Conservation (phyloP, 495 filamentous ascomycete genomes). For the Neurospora sp. region DNA sequence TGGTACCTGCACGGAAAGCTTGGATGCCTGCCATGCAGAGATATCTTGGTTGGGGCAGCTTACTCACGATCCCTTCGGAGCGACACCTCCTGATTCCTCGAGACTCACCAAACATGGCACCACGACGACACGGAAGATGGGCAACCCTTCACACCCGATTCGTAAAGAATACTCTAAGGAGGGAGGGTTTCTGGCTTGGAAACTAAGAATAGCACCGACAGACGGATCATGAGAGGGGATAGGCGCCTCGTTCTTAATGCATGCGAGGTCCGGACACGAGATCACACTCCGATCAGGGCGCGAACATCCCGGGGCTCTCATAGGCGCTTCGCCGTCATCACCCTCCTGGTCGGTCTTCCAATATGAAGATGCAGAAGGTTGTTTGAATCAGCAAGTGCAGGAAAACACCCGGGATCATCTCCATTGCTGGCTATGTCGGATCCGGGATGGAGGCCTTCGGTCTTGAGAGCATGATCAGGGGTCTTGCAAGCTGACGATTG, state of each 20-base stretch:
- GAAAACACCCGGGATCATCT: not conserved
- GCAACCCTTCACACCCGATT: not conserved
- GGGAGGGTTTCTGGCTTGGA: not conserved
- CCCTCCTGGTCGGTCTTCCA: not conserved
- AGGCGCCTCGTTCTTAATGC: not conserved
- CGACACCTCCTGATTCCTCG: not conserved
- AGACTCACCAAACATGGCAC: not conserved
- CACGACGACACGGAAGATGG: not conserved
- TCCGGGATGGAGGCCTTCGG: not conserved
- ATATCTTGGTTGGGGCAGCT: not conserved
- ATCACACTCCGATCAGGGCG: not conserved
- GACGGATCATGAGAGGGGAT: not conserved
- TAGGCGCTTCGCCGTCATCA: not conserved
- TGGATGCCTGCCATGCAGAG: not conserved
- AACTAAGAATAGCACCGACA: not conserved
- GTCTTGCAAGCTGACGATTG: not conserved
- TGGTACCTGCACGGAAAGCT: not conserved
- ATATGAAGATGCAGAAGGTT: not conserved
- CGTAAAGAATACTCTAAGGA: not conserved
- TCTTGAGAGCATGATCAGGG: not conserved
- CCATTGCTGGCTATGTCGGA: not conserved
- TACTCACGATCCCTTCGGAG: not conserved
- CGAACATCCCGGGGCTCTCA: not conserved
- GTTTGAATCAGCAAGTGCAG: not conserved
- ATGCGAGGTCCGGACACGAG: not conserved